Evolutionary conservation across 495 filamentous ascomycete species (phyloP).

Genomic region (Annulohypoxylon stygium): DNA sequence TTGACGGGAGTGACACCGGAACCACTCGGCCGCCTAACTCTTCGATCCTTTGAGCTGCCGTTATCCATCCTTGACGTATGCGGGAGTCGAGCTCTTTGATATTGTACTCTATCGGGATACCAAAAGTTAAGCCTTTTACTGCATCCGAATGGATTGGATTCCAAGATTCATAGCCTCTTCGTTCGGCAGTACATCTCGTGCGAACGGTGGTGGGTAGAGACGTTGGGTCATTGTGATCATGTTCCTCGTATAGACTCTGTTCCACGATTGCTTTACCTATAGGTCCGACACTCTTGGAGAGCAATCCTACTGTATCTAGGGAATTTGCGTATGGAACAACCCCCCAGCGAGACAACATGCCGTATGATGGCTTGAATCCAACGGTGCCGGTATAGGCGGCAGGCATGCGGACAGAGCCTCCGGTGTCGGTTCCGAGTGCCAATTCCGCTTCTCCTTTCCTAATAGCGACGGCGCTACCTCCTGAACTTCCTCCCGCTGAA

Average conservation of each 20-base stretch:
- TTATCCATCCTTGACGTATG: conserved; percentile 77
- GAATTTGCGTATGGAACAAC: conserved; percentile 97
- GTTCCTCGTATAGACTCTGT: conserved; percentile 56
- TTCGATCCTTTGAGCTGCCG: conserved; percentile 68
- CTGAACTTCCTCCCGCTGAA: conserved; percentile 92
- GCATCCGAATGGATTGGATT: conserved; percentile 37
- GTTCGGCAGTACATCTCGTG: conserved; percentile 63
- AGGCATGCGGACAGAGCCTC: conserved; percentile 90
- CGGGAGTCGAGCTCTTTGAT: conserved; percentile 76
- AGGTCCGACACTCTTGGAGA: conserved; percentile 66
- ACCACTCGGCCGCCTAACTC: conserved; percentile 75
- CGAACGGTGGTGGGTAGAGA: conserved; percentile 70
- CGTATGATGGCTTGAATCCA: conserved; percentile 95
- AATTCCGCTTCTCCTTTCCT: conserved; percentile 76
- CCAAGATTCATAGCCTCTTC: conserved; percentile 52
- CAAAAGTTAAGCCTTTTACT: conserved; percentile 67
- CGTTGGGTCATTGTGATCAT: conserved; percentile 84
- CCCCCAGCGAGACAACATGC: conserved; percentile 84
- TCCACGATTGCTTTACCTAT: conserved; percentile 70
- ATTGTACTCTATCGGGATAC: conserved; percentile 89
- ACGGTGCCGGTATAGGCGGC: conserved; percentile 90
- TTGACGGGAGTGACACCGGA: conserved; percentile 85
- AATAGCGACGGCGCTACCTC: conserved; percentile 91
- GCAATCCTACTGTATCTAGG: conserved; percentile 90
- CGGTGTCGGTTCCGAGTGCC: conserved; percentile 94